Base-by-base conservation (phyloP, 73 alveolate genomes). In the Tetrahymena elliotti region DNA sequence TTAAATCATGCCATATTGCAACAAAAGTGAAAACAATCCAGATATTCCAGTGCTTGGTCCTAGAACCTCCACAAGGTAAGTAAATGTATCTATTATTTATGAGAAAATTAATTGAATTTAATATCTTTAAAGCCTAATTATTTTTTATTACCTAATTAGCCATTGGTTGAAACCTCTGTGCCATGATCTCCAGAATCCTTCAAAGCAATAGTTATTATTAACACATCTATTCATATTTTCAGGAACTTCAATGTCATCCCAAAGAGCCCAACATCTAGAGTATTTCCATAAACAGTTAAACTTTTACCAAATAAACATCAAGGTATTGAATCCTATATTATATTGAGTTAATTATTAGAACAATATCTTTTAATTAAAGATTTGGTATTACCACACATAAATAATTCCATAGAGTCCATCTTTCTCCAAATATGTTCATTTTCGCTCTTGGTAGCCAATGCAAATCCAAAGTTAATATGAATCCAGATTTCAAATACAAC, bases 161-260 rank as follows among this genome's bases (percentile, higher is more conserved):
- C 99, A 98, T 40, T 97, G 96, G 95, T 98, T 98, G 97, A 96
- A 98, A 35, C 98, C 96, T 96, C 99, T 93, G 95, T 98, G 99
- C 99, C 99, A 97, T 82, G 96, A 95, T 83, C 98, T 96, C 98
- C 99, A 98, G 95, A 98, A 98, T n/a, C 99, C 98, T 93, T 96
- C 97, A 92, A 98, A 96, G 88, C 97, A 94, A 53, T 96, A 98
- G 94, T 96, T 96, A 97, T 94, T 94, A 95, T 97, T 97, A 38
- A 98, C 97, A 36, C 99, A 98, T 96, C 99, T 97, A 93, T 95
- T 97, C 99, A 98, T 98, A 96, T 98, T 98, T 96, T 98, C 99
- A 38, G 96, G 98, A 31, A 97, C 82, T 68, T 96, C 97, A 68
- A 97, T 95, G 38, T 99, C 99, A 95, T 98, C 99, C n/a, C 95